Base-by-base conservation (phyloP, 83 land plant species). In the Picea mariana region DNA sequence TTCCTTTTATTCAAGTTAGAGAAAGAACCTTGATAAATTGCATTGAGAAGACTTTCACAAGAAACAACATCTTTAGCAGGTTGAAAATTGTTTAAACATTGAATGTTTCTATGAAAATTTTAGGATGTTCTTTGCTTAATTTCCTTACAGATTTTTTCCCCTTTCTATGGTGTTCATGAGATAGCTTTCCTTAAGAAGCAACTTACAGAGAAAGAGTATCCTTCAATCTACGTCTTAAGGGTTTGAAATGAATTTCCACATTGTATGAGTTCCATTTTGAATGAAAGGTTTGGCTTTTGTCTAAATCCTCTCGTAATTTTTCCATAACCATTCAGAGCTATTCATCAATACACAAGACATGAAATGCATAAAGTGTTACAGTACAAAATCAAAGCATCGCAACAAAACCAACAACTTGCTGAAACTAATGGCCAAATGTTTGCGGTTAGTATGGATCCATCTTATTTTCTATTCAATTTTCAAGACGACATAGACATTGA, bases 391-490 rank as follows among this genome's bases (percentile, higher is more conserved):
- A 72, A 72, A 42, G 20, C 55, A 72, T 72, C 76, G 0, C 76
- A 72, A 49, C 58, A 72, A 72, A 72, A 72, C 58, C 42, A 20
- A 55, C 76, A 72, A 12, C 55, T 72, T 21, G 9, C 55, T 72
- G 55, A 72, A 44, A 42, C 76, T 23, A 72, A 72, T 72, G 76
- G 76, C 52, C 76, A 72, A 42, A 72, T 72, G 55, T 72, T 72
- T 44, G 58, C 76, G 76, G 34, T 31, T 31, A 31, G 34, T 31
- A 31, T 31, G 34, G 34, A 31, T 31, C 2, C 2, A 31, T 31
- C 34, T 31, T 31, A 31, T 31, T 31, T 31, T 31, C 34, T 31
- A 31, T 31, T 31, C 34, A 31, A 31, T 31, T 31, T 31, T 31
- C 34, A 31, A 31, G 34, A 31, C 2, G 34, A 31, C 34, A 1